Evolutionary conservation across 371 early-diverging fungal genomes (phyloP), one percentile per base, ranked within the genome.

Genomic region (Encephalitozoon hellem): DNA sequence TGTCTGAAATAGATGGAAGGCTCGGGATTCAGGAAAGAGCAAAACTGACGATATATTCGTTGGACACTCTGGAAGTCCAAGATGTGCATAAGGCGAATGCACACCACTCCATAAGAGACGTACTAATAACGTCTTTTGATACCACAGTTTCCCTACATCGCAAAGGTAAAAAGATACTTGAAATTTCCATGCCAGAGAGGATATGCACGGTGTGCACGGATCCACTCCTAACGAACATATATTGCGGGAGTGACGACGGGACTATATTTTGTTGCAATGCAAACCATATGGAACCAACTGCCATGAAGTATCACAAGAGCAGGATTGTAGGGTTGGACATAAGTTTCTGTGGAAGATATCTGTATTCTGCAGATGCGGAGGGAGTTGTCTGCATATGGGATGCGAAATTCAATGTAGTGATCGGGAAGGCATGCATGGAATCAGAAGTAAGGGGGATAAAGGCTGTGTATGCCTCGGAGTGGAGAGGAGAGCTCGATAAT

Each of bases 311-410:
- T 23, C 77, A 77, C 28, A 47, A 47, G 21, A 43, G 34, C n/a
- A 15, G 4, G 30, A 54, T 72, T 21, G 45, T 32, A 8, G 39
- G 39, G 12, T 12, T 77, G 25, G 49, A 34, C 34, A 41, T 72
- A 30, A 72, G 73, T 25, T 63, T 72, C 34, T 72, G 72, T 47
- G 64, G 72, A 23, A 47, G 21, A 26, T 67, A 67, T 23, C 6
- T 77, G 15, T 77, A 63, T 32, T 67, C 73, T 59, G 25, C 67
- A 21, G 72, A 72, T 52, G 25, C 4, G 21, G 45, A 63, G 9
- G 65, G 53, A 9, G 23, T 30, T 4, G 41, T 77, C 11, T 63
- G 43, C 41, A 43, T 72, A n/a, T 77, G 77, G 77, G 72, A 77
- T 18, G 4, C 12, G 12, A 43, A 51, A 9, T 15, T 26, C n/a